These are phyloP conservation scores for Lepidium africanum DNA, from an alignment of 345 rosid genomes.

Conservation along the genomic window DNA sequence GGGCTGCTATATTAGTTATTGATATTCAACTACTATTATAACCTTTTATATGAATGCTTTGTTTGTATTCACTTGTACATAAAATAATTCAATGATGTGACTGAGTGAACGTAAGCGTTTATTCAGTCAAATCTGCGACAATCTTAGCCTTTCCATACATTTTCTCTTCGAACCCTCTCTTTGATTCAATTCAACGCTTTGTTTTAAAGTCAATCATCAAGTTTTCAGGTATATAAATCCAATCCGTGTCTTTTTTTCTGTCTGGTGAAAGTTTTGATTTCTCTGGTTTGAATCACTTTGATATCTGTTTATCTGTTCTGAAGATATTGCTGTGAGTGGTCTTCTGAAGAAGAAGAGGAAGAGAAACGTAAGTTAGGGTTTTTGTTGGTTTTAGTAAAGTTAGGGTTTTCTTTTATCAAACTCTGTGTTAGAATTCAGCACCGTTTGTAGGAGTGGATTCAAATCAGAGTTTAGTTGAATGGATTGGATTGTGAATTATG, in stretches of 20 bases:
- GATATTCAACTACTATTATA: background rate
- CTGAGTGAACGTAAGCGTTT: constrained; percentile 13
- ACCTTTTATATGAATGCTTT: background rate
- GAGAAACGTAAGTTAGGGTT: background rate
- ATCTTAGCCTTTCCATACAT: background rate
- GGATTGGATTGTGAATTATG: background rate
- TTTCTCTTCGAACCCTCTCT: background rate
- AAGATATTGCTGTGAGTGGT: background rate
- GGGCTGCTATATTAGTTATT: constrained; percentile 17
- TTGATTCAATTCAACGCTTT: background rate
- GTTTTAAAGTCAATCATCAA: background rate
- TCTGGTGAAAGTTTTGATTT: constrained; percentile 10
- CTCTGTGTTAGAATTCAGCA: background rate
- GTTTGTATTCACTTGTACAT: background rate
- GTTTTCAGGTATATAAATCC: background rate
- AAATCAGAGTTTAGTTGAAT: background rate
- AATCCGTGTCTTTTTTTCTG: too few relatives aligned
- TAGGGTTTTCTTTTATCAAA: background rate
- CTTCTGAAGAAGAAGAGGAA: background rate
- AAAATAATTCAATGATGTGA: constrained; percentile 1
- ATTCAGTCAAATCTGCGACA: constrained; percentile 21
- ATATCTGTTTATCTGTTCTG: background rate
- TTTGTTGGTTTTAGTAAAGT: background rate
- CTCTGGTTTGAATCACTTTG: constrained; percentile 5
- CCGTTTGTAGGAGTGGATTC: background rate